These are phyloP conservation scores for Bolboschoenoplectus hybrid DNA, from an alignment of 202 grass and related monocot genomes.

Conservation along the genomic window DNA sequence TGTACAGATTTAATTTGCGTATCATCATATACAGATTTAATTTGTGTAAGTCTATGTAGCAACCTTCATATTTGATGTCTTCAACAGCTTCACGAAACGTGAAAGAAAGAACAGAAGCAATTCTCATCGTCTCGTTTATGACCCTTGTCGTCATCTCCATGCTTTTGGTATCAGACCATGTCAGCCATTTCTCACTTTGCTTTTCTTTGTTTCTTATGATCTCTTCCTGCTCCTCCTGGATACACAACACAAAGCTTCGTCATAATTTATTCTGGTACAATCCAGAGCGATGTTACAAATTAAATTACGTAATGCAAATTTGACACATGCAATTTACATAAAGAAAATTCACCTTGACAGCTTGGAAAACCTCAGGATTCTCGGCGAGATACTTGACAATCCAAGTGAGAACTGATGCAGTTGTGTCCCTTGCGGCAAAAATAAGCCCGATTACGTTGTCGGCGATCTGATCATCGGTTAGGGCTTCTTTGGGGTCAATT, in stretches of 20 bases:
- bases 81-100: conserved; percentile 53
- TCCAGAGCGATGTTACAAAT: background rate
- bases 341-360: conserved; percentile 41
- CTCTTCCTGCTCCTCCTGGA: conserved; percentile 53
- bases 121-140: conserved; percentile 58
- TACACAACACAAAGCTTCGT: background rate
- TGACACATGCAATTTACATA: background rate
- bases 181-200: background rate
- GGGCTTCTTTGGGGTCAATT: conserved; percentile 45
- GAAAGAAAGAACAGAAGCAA: conserved; percentile 55
- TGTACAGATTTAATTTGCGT: background rate
- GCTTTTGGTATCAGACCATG: conserved; percentile 46
- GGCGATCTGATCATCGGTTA: conserved; percentile 52
- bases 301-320: background rate
- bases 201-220: conserved; percentile 43
- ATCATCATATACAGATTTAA: background rate
- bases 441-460: conserved; percentile 58
- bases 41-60: background rate
- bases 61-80: conserved; percentile 54
- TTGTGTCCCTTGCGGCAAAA: conserved; percentile 57
- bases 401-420: conserved; percentile 59
- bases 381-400: conserved; percentile 51
- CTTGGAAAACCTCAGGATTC: conserved; percentile 42
- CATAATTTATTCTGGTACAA: background rate
- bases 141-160: conserved; percentile 48